Evolutionary conservation across 176 grass and related monocot genomes (phyloP).

Genomic region (Aegilops bicornis): DNA sequence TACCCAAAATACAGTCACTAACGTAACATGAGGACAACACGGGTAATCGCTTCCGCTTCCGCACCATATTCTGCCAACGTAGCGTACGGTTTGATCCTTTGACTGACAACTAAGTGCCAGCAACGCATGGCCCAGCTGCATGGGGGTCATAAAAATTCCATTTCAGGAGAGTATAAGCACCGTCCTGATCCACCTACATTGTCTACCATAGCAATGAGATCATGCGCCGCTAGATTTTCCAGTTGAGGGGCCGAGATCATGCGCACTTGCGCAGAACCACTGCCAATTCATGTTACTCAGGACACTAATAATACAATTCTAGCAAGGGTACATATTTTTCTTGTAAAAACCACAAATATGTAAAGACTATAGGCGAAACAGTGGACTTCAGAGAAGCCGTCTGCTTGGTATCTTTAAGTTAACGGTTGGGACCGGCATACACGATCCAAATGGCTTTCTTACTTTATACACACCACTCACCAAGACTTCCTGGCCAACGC

Average conservation of each 20-base stretch:
- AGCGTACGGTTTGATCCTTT: too few relatives aligned
- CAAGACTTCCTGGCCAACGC: constrained; percentile 20
- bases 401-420: not conserved
- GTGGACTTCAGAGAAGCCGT: not conserved
- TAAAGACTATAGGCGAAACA: not conserved
- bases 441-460: constrained; percentile 7
- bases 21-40: too few relatives aligned
- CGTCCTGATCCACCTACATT: too few relatives aligned
- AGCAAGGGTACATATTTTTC: too few relatives aligned
- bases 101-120: too few relatives aligned
- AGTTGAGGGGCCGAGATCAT: not conserved
- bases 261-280: not conserved
- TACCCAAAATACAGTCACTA: too few relatives aligned
- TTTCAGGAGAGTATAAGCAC: too few relatives aligned
- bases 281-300: not conserved
- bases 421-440: not conserved
- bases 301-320: not conserved
- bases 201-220: not conserved
- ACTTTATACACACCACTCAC: constrained; percentile 34
- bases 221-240: not conserved
- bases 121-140: too few relatives aligned
- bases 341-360: not conserved
- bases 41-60: too few relatives aligned
- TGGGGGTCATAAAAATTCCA: too few relatives aligned
- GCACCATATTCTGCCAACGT: too few relatives aligned